Evolutionary conservation across 768 basidiomycete species (phyloP), one percentile per base, ranked within the genome.

Genomic region (Candolleomyces efflorescens): DNA sequence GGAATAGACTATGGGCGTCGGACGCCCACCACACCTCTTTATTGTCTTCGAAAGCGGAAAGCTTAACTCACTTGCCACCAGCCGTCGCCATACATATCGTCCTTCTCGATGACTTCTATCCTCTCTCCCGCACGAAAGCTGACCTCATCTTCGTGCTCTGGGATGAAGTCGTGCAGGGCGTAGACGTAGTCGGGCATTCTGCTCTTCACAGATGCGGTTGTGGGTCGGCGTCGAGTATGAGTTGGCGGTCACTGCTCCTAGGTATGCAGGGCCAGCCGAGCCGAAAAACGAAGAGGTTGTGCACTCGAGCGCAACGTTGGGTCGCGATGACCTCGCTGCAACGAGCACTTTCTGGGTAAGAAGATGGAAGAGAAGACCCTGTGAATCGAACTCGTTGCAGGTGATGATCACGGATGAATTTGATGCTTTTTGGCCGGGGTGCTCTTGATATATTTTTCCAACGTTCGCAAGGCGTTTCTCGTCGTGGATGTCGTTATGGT

Each of bases 131-230:
- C 86, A 44, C 74, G 78, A 69, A 98, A 97, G 0, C 84, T 65
- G 39, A 98, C 82, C 73, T 99, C 97, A 71, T 99, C 97, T 53
- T 91, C 90, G 71, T 98, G 85, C 75, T 99, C 94, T 3, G 97
- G 95, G 3, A 73, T 65, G 64, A 98, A 98, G 64, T 89, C 87
- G 68, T 96, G 92, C 13, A 92, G 75, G 1, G 90, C 93, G 65
- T 90, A 94, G 53, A 94, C 92, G 75, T 89, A 91, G 64, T 90
- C 86, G 18, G 83, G 78, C 90, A 92, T 92, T 20, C 26, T 36
- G 9, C 10, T 10, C 51, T 38, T 53, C 36, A 39, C 26, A 22
- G 18, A 12, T 5, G 36, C 22, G 18, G 32, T 51, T n/a, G 27
- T 13, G 49, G 27, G n/a, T 50, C 27, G 49, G 18, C 13, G 49